phyloP scores from a whole-genome alignment of 129 eudicot species.

The Flaveria bidentis region DNA sequence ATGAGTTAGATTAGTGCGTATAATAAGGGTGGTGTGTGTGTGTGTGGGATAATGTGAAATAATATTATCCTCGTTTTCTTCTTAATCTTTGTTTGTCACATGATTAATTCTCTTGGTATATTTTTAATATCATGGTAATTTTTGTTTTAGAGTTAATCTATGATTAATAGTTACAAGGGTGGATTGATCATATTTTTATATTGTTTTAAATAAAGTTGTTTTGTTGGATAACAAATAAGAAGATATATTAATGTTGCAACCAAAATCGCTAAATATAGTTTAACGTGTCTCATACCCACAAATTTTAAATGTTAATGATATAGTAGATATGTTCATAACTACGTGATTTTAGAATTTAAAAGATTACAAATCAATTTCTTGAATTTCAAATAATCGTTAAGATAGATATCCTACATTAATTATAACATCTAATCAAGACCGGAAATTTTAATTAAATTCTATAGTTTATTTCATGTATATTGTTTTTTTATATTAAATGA shows the following conservation, averaged over 20 bases:
- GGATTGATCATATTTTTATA: not conserved
- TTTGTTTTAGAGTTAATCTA: not conserved
- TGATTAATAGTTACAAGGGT: not conserved
- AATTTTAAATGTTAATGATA: not conserved
- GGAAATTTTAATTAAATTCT: not conserved
- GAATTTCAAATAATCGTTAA: not conserved
- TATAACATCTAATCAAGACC: not conserved
- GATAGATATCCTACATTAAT: not conserved
- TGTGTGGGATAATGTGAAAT: conserved; percentile 7
- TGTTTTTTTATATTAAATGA: too few species aligned
- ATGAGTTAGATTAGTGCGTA: not conserved
- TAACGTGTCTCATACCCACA: not conserved
- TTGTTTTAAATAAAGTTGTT: not conserved
- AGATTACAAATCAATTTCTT: not conserved
- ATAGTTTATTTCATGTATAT: too few species aligned
- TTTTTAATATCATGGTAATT: not conserved
- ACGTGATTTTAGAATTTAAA: not conserved
- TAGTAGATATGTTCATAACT: not conserved
- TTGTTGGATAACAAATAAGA: not conserved
- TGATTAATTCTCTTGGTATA: not conserved
- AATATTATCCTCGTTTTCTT: not conserved
- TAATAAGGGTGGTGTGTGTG: not conserved
- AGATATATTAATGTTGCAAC: not conserved
- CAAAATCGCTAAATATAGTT: not conserved
- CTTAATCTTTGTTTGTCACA: conserved; percentile 4